Evolutionary conservation across 352 stramenopile genomes (phyloP), one percentile per base, ranked within the genome.

Genomic region (Phytophthora pluvialis): DNA sequence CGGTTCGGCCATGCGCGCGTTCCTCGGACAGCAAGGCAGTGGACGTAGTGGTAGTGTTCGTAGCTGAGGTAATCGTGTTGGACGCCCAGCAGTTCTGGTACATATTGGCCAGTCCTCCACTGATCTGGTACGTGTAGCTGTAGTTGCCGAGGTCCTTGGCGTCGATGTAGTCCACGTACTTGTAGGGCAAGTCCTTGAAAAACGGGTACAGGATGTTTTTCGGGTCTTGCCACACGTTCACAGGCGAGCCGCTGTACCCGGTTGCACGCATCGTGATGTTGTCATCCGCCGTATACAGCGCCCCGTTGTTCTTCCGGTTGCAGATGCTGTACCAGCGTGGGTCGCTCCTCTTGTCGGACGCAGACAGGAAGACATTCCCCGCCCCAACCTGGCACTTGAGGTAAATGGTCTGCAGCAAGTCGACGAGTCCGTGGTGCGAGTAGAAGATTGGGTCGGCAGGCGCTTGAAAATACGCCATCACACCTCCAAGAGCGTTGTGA

Each of bases 111-210:
- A 89, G 36, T 6, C 59, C 67, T 2, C 78, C 78, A 9, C 64
- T 79, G 47, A 88, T 64, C 4, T 72, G 36, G 70, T 91, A 90
- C 36, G 75, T 73, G 75, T 89, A 91, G 62, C 72, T 90, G 69
- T 90, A 82, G 15, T 68, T 48, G 3, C 74, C 74, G 21, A 89
- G 49, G 44, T 85, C 73, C 42, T 78, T 84, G 10, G 68, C 71
- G 42, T 89, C 82, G 1, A 85, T 57, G 45, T 83, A 82, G n/a
- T 80, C 69, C 0, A 25, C 45, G 60, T 75, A 86, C 6, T 48
- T 77, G 15, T 31, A 54, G 0, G 82, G 83, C 0, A 91, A 32
- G 46, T 83, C 75, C 35, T 89, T 87, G 59, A 91, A 91, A 70
- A 83, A 91, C 29, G 59, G 72, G 46, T 88, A 88, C 12, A 90